phyloP scores from a whole-genome alignment of 2,329 filamentous ascomycete genomes.

The Cyphellophora europaea region DNA sequence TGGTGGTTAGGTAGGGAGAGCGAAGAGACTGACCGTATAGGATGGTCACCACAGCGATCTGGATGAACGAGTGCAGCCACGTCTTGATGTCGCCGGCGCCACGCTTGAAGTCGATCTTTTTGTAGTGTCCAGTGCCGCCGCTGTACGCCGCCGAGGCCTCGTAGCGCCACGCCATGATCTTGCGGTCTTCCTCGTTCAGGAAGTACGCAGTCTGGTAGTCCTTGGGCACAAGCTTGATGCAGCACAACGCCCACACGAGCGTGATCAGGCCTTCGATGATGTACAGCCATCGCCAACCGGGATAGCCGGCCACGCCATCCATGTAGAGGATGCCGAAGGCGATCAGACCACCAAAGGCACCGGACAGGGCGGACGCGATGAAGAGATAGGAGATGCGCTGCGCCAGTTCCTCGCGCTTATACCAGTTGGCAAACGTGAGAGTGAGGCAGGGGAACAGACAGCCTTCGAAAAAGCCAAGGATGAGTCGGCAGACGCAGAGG shows the following conservation, averaged over 20 bases:
- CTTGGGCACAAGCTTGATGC: slow-evolving; percentile 22
- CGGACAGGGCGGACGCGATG: slow-evolving; percentile 16
- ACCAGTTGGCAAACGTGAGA: slow-evolving; percentile 32
- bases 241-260: slow-evolving; percentile 18
- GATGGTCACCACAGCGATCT: slow-evolving; percentile 26
- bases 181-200: slow-evolving; percentile 21
- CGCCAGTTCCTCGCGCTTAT: slow-evolving; percentile 30
- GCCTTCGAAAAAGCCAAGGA: slow-evolving; percentile 30
- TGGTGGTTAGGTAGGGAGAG: slow-evolving; percentile 25
- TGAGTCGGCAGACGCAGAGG: slow-evolving; percentile 31
- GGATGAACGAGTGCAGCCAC: slow-evolving; percentile 22
- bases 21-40: no score
- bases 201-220: slow-evolving; percentile 24
- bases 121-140: slow-evolving; percentile 20
- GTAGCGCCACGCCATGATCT: slow-evolving; percentile 26
- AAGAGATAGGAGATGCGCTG: slow-evolving; percentile 33
- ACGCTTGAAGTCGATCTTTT: slow-evolving; percentile 20
- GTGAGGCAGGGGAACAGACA: slow-evolving; percentile 30
- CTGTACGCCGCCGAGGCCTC: slow-evolving; percentile 20
- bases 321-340: slow-evolving; percentile 28
- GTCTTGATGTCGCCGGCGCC: slow-evolving; percentile 25
- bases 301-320: slow-evolving; percentile 37
- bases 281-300: slow-evolving; percentile 36
- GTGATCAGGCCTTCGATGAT: slow-evolving; percentile 26
- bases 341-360: slow-evolving; percentile 17